Evolutionary conservation across 1,284 basidiomycete species (phyloP), one percentile per base, ranked within the genome.

Genomic region (Ustilago xerochloae): DNA sequence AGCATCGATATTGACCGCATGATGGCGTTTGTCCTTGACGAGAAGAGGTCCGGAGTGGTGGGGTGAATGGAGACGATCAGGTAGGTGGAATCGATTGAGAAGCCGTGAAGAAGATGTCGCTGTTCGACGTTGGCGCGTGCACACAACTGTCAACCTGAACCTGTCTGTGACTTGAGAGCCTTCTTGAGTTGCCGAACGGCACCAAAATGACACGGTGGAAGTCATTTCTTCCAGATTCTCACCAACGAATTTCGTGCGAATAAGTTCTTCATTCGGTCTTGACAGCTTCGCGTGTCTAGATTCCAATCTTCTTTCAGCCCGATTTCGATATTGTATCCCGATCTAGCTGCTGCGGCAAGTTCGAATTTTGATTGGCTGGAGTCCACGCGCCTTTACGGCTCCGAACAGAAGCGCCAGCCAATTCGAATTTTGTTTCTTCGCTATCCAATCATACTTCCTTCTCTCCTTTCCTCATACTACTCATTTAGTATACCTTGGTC

Each of bases 401-500:
- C 67, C 67, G 67, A 66, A 26, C 20, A 20, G 22, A 20, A 13
- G n/a, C 9, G 20, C 18, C 8, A 9, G 26, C 30, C 22, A 33
- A 46, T 55, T 41, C 43, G 50, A 56, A 59, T 41, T 60, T 69
- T 48, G 52, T 26, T 45, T 30, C 32, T 59, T 8, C 41, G 15
- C 29, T 10, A 26, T 41, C 36, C 41, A 50, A 39, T 50, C 56
- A 52, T 32, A 56, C 52, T 20, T n/a, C 43, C 50, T 74, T 62
- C 33, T 54, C 47, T 59, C 33, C 41, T 46, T 33, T 65, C 63
- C 52, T 66, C 67, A 66, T 75, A 70, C 71, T 73, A 71, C 45
- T 56, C 54, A 16, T 33, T 36, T 63, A 67, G 65, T 67, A 66
- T 73, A 63, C 67, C 78, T 80, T 78, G 85, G 86, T 87, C 86